These are phyloP conservation scores for Agroathelia rolfsii DNA, from an alignment of 1,284 basidiomycete genomes.

Conservation along the genomic window DNA sequence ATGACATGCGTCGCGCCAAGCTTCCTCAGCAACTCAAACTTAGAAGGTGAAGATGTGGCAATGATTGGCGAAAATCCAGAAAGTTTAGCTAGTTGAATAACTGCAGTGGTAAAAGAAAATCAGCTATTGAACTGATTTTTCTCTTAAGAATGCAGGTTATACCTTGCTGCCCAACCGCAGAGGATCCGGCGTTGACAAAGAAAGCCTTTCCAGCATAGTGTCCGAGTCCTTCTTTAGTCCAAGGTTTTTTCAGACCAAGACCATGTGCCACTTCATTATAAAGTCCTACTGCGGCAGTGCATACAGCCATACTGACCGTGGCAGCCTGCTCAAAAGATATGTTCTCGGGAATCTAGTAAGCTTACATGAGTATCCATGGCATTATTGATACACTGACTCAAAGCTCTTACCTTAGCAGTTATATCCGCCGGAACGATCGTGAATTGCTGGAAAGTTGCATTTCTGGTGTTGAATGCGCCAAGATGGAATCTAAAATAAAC, in stretches of 20 bases:
- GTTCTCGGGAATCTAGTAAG: slow-evolving; percentile 20
- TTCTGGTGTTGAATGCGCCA: slow-evolving; percentile 28
- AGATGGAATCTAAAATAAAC: slow-evolving; percentile 23
- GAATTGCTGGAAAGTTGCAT: slow-evolving; percentile 22
- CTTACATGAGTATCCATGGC: neutral
- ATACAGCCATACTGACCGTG: slow-evolving; percentile 28
- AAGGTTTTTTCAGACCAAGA: slow-evolving; percentile 16
- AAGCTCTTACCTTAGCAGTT: slow-evolving; percentile 14
- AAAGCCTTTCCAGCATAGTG: slow-evolving; percentile 28
- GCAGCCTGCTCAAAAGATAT: slow-evolving; percentile 24
- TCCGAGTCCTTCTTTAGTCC: slow-evolving; percentile 21
- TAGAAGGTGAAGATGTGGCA: slow-evolving; percentile 11
- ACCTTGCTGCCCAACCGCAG: slow-evolving; percentile 34
- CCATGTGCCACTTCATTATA: slow-evolving; percentile 23
- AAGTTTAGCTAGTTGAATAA: slow-evolving; percentile 12
- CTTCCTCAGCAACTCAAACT: slow-evolving; percentile 9
- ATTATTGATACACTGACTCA: neutral
- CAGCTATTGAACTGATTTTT: slow-evolving; percentile 1
- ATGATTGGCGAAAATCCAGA: slow-evolving; percentile 14
- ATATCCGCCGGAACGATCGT: slow-evolving; percentile 13
- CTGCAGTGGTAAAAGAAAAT: slow-evolving; percentile 5
- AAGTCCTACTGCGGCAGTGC: slow-evolving; percentile 29
- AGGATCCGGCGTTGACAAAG: slow-evolving; percentile 33
- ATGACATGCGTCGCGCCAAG: slow-evolving; percentile 12
- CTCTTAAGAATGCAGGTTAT: no score